Base-by-base conservation (phyloP, 768 basidiomycete genomes). In the Phylloporus arenicola region DNA sequence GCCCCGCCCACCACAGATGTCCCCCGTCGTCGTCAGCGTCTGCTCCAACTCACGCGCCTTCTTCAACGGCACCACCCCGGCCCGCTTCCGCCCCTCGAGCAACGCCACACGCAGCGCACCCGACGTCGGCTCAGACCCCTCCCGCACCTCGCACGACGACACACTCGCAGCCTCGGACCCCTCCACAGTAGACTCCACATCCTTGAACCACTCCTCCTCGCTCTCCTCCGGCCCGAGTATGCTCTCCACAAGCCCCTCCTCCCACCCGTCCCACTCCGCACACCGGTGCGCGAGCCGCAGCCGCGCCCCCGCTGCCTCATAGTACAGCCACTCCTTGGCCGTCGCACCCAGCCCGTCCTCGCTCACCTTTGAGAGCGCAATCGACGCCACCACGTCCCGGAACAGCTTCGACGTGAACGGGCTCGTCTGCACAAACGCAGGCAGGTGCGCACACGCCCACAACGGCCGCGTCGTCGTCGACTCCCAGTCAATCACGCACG, bases 251-350 rank as follows among this genome's bases (percentile, higher is more conserved):
- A 92, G 72, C 0, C 88, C 88, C 62, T 92, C 89, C 61, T 92
- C 89, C 89, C 90, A 92, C 2, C 89, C 90, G 57, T 92, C 89
- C 89, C 89, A 92, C 62, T 92, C 89, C 31, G 76, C 80, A 56
- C 83, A 88, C 24, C 88, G 82, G 64, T 92, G 89, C 4, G 85
- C 87, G 68, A 84, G 75, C 41, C 90, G 80, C 45, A 89, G 70
- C 3, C 81, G 77, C 39, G 77, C 73, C 4, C 90, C 86, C 14
- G 76, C 61, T 4, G 76, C 70, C 63, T 92, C 88, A 57, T 84
- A 80, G 57, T 82, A 77, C 3, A 90, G 74, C 89, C 90, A 92
- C 59, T 86, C 83, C 11, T 68, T 67, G 19, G 84, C 81, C 10
- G 82, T 69, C 6, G 72, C 62, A 3, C 72, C 68, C n/a, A 77